Evolutionary conservation across 352 stramenopile species (phyloP).

Genomic region (Phytophthora pluvialis): DNA sequence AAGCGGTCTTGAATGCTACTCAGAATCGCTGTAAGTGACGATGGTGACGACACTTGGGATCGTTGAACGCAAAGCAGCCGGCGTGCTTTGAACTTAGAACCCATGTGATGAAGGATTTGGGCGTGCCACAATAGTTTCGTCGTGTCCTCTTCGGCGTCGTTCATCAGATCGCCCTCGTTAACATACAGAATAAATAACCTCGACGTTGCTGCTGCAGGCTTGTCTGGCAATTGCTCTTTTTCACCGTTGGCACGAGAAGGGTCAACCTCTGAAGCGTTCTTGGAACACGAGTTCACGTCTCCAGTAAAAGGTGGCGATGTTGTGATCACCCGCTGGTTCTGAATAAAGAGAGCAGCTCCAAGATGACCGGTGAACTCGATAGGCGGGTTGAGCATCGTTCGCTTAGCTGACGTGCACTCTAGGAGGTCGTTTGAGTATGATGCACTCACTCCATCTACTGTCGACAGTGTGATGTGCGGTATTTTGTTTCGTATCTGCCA

Average conservation of each 20-base stretch:
- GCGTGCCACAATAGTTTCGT: conserved; percentile 29
- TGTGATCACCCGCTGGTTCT: conserved; percentile 48
- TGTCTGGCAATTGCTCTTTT: not conserved
- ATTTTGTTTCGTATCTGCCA: conserved; percentile 59
- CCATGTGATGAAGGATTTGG: conserved; percentile 40
- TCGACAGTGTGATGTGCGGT: conserved; percentile 73
- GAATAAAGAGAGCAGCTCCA: conserved; percentile 44
- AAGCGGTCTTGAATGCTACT: conserved; percentile 17
- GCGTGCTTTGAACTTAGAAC: conserved; percentile 19
- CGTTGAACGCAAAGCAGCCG: conserved; percentile 43
- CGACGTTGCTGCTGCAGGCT: not conserved
- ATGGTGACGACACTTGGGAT: conserved; percentile 6
- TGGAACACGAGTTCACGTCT: conserved; percentile 5
- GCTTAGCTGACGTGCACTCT: conserved; percentile 20
- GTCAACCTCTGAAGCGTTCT: not conserved
- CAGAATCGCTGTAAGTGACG: conserved; percentile 22
- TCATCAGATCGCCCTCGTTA: conserved; percentile 29
- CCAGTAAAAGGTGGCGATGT: conserved; percentile 42
- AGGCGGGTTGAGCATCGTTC: conserved; percentile 28
- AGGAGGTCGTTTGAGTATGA: conserved; percentile 79
- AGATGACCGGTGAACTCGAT: conserved; percentile 33
- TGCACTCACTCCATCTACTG: conserved; percentile 43
- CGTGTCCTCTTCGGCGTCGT: not conserved
- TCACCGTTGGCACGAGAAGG: not conserved
- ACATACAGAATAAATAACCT: conserved; percentile 45